Evolutionary conservation across 208 protist genomes (phyloP).

Genomic region (Leishmania gerbilli): DNA sequence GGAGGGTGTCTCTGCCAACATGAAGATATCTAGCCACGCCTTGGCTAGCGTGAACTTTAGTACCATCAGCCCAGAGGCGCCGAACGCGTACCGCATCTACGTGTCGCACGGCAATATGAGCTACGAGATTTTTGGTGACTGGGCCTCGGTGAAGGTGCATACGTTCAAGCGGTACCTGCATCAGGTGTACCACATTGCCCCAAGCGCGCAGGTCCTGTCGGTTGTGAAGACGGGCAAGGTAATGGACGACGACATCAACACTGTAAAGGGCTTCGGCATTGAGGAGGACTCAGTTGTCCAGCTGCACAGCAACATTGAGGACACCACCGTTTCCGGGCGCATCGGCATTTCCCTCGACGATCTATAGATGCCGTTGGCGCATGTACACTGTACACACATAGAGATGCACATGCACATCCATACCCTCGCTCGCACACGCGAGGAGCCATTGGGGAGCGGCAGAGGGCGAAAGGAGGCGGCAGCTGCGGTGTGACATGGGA

Average conservation of each 20-base stretch:
- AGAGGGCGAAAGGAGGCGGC: background rate
- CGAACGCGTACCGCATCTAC: constrained; percentile 83
- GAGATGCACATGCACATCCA: background rate
- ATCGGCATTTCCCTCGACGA: constrained; percentile 62
- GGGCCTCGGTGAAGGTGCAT: constrained; percentile 80
- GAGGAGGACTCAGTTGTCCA: constrained; percentile 70
- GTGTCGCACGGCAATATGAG: constrained; percentile 74
- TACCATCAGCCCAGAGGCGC: constrained; percentile 78
- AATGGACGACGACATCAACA: constrained; percentile 84
- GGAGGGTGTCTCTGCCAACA: constrained; percentile 41
- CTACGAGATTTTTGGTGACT: constrained; percentile 90
- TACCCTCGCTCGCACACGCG: background rate
- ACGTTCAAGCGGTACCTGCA: constrained; percentile 90
- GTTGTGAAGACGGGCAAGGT: constrained; percentile 42
- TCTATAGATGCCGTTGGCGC: constrained; percentile 30
- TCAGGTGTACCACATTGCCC: constrained; percentile 83
- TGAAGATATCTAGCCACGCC: constrained; percentile 61
- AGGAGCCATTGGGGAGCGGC: background rate
- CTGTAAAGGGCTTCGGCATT: constrained; percentile 70
- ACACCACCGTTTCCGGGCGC: constrained; percentile 9
- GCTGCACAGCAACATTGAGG: constrained; percentile 48
- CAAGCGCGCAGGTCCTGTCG: constrained; percentile 64
- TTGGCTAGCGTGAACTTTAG: constrained; percentile 83
- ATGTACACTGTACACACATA: background rate
- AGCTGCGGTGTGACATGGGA: background rate